Percentiles rank a stretch among this genome's conserved stretches.
These are phyloP conservation scores for Blastomyces silverae DNA, from an alignment of 2,329 filamentous ascomycete genomes.

Conservation along the genomic window DNA sequence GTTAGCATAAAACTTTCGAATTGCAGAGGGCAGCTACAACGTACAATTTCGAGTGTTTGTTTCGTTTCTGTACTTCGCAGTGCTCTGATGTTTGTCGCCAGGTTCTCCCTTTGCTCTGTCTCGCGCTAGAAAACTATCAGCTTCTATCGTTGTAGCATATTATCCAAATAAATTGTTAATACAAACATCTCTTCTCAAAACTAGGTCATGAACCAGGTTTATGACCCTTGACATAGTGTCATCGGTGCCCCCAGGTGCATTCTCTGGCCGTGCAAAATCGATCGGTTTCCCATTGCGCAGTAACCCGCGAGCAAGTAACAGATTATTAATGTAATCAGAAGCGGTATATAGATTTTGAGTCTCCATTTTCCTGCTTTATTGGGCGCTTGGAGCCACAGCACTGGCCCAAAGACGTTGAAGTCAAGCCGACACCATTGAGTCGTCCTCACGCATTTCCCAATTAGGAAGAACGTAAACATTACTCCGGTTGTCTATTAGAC, in stretches of 20 bases:
- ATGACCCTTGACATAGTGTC: constrained; percentile 80
- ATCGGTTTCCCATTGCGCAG: constrained; percentile 54
- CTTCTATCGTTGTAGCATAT: constrained; percentile 20
- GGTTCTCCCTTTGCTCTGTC: constrained; percentile 75
- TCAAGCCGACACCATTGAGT: constrained; percentile 5
- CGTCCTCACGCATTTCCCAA: constrained; percentile 27
- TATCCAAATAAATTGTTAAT: constrained; percentile 59
- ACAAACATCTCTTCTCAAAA: constrained; percentile 74
- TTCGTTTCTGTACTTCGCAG: constrained; percentile 69
- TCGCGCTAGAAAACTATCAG: constrained; percentile 57
- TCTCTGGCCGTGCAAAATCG: constrained; percentile 70
- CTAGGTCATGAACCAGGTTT: constrained; percentile 86
- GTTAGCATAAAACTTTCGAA: constrained; percentile 12
- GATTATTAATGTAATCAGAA: constrained; percentile 59
- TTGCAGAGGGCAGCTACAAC: constrained; percentile 25
- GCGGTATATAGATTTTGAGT: constrained; percentile 52
- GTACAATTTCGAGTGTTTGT: constrained; percentile 61
- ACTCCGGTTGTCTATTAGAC: constrained; percentile 20
- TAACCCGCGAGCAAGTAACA: constrained; percentile 57
- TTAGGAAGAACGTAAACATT: constrained; percentile 42
- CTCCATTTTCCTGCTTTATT: constrained; percentile 34
- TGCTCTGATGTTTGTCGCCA: constrained; percentile 69
- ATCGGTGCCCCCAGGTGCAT: constrained; percentile 53
- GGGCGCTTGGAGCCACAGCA: constrained; percentile 4
- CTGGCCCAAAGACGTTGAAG: constrained; percentile 10